Evolutionary conservation across 169 alveolate species (phyloP).

Genomic region (Plasmodium knowlesi): DNA sequence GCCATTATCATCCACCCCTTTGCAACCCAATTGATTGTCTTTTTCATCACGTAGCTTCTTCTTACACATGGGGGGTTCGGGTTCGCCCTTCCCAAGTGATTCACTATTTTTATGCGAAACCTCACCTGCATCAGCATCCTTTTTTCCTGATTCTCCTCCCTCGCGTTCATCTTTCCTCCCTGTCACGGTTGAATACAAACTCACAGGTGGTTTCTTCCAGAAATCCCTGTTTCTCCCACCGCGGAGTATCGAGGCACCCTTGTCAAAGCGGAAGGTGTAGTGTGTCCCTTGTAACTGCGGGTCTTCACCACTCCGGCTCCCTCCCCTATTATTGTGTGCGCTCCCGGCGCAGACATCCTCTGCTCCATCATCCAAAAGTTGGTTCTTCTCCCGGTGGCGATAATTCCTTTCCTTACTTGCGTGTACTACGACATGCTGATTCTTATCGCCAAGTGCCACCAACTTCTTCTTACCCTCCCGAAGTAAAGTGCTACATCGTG

Average conservation of each 20-base stretch:
- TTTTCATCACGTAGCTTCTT: background rate
- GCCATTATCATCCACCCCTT: background rate
- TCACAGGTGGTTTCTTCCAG: background rate
- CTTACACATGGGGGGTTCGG: background rate
- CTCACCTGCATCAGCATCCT: background rate
- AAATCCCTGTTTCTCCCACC: background rate
- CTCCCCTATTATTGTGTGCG: background rate
- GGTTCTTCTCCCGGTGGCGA: background rate
- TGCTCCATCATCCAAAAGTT: background rate
- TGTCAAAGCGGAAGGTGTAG: background rate
- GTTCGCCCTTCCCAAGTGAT: background rate
- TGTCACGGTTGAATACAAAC: conserved; percentile 9
- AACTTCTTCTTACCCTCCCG: background rate
- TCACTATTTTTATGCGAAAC: background rate
- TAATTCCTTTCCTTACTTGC: background rate
- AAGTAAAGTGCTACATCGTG: background rate
- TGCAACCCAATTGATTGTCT: background rate
- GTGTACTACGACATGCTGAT: background rate
- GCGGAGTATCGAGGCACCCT: background rate
- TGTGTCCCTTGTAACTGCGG: background rate
- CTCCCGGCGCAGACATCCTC: background rate
- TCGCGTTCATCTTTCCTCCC: background rate
- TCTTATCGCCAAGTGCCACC: background rate
- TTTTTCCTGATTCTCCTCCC: conserved; percentile 2
- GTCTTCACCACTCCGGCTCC: background rate